phyloP scores from a whole-genome alignment of 139 green algal species.

The Raphidocelis subcapitata region DNA sequence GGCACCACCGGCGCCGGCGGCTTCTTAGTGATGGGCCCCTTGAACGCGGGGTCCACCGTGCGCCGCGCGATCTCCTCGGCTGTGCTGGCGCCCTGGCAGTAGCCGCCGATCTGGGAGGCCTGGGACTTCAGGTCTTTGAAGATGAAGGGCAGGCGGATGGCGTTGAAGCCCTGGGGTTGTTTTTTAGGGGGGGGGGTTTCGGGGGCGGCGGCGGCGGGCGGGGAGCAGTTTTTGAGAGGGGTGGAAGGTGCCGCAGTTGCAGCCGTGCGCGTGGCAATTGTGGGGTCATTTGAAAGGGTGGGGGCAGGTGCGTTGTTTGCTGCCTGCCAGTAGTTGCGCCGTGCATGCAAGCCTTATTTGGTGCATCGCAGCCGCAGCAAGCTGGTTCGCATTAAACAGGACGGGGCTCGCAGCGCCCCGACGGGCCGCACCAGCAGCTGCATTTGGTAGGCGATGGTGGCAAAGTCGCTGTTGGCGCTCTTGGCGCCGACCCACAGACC shows the following conservation, averaged over 20 bases:
- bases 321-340: too few relatives aligned
- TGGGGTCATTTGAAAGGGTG: too few relatives aligned
- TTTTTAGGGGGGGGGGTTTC: too few relatives aligned
- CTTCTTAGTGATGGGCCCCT: not conserved
- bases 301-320: too few relatives aligned
- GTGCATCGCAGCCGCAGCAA: too few relatives aligned
- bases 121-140: conserved; percentile 19
- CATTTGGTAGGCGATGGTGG: conserved; percentile 20
- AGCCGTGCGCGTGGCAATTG: too few relatives aligned
- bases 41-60: conserved; percentile 12
- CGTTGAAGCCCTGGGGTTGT: conserved; percentile 22
- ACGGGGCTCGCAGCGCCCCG: too few relatives aligned
- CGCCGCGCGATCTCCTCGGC: conserved; percentile 12
- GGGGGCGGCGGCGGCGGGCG: too few relatives aligned
- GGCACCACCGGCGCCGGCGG: conserved; percentile 10
- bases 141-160: conserved; percentile 23
- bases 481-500: conserved; percentile 21
- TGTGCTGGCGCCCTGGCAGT: conserved; percentile 12
- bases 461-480: conserved; percentile 20
- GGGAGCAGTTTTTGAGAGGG: too few relatives aligned
- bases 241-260: too few relatives aligned
- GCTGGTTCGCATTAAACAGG: too few relatives aligned
- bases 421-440: conserved; percentile 7
- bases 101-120: conserved; percentile 1
- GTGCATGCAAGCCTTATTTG: too few relatives aligned